Percentiles rank a stretch among this genome's conserved stretches.
phyloP scores from a whole-genome alignment of 768 basidiomycete species.

The Phaeotremella skinneri region DNA sequence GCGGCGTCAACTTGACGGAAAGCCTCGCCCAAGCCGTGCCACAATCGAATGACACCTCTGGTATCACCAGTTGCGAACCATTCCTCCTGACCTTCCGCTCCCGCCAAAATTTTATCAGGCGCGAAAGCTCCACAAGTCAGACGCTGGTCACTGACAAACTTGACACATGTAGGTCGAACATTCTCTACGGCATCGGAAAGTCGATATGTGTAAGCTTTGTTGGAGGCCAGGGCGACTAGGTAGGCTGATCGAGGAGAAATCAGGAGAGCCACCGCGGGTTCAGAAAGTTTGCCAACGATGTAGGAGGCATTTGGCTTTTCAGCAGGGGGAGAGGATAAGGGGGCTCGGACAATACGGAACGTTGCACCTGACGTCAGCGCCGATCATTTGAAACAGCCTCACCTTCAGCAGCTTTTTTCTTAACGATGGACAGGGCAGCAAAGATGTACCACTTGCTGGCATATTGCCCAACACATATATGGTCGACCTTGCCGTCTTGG shows the following conservation, averaged over 20 bases:
- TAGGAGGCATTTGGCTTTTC: neutral
- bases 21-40: constrained; percentile 79
- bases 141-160: constrained; percentile 74
- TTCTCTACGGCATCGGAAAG: constrained; percentile 22
- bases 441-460: constrained; percentile 38
- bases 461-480: constrained; percentile 40
- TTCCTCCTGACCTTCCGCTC: constrained; percentile 56
- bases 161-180: constrained; percentile 51
- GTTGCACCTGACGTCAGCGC: constrained; percentile 3
- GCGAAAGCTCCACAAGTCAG: constrained; percentile 84
- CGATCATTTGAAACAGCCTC: constrained; percentile 3
- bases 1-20: constrained; percentile 34
- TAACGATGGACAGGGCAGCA: constrained; percentile 15
- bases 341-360: constrained; percentile 9
- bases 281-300: constrained; percentile 33
- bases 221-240: constrained; percentile 45
- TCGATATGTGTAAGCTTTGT: constrained; percentile 47
- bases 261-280: constrained; percentile 34
- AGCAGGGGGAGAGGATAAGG: neutral
- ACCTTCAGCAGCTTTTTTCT: constrained; percentile 18
- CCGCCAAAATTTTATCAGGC: constrained; percentile 58
- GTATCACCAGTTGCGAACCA: constrained; percentile 94
- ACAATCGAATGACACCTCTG: constrained; percentile 78
- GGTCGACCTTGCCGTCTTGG: constrained; percentile 53
- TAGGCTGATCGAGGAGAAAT: constrained; percentile 45